Evolutionary conservation across 306 rosid genomes (phyloP).

Genomic region (Gastrolobium bilobum): DNA sequence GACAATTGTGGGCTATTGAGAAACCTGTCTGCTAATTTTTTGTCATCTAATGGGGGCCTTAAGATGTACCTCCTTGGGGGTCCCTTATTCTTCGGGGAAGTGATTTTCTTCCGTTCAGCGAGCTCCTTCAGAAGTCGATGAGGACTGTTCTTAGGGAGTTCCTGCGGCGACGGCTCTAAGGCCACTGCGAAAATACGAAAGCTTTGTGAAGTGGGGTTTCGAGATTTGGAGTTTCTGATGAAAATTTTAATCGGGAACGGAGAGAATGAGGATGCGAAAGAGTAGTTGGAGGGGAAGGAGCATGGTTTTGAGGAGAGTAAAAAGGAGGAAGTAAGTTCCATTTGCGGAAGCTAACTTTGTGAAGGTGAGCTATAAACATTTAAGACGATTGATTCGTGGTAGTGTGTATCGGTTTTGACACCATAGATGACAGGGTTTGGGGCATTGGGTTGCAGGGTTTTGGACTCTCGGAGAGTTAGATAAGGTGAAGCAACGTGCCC

Average conservation of each 20-base stretch:
- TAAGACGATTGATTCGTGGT: slow-evolving; percentile 30
- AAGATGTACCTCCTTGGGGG: slow-evolving; percentile 79
- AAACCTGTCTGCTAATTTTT: slow-evolving; percentile 77
- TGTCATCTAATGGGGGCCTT: slow-evolving; percentile 88
- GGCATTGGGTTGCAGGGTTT: slow-evolving; percentile 50
- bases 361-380: slow-evolving; percentile 18
- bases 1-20: slow-evolving; percentile 92
- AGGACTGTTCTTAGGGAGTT: slow-evolving; percentile 80
- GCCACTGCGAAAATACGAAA: slow-evolving; percentile 70
- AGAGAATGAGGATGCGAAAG: slow-evolving; percentile 69
- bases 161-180: slow-evolving; percentile 70
- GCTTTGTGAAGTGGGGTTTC: slow-evolving; percentile 40
- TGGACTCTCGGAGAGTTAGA: slow-evolving; percentile 43
- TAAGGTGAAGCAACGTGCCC: slow-evolving; percentile 42
- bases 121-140: slow-evolving; percentile 92
- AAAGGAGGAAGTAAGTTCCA: slow-evolving; percentile 88
- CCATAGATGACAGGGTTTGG: slow-evolving; percentile 48
- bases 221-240: slow-evolving; percentile 45
- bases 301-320: slow-evolving; percentile 54
- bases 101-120: slow-evolving; percentile 77
- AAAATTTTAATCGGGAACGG: slow-evolving; percentile 59
- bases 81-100: slow-evolving; percentile 76
- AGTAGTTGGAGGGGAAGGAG: slow-evolving; percentile 53
- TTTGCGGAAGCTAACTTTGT: slow-evolving; percentile 34
- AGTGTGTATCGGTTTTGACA: slow-evolving; percentile 23